phyloP scores from a whole-genome alignment of 805 yeast species.

The Pichia paraexigua region DNA sequence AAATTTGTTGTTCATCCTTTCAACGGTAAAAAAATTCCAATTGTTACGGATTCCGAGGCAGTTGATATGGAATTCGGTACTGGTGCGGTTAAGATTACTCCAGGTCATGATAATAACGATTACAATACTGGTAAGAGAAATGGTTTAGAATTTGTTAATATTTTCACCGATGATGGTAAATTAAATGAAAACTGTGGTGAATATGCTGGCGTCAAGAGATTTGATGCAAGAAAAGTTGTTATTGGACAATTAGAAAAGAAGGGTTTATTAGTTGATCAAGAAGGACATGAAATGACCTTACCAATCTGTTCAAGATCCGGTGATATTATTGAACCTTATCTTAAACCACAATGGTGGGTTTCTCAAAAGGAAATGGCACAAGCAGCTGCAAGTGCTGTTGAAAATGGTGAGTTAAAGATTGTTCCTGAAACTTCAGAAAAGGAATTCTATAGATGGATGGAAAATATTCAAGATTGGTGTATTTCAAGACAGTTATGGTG shows the following conservation, averaged over 20 bases:
- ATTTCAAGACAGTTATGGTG: slow-evolving; percentile 86
- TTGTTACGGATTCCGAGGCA: slow-evolving; percentile 82
- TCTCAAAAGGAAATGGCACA: slow-evolving; percentile 81
- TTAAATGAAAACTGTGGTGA: slow-evolving; percentile 91
- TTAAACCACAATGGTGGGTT: slow-evolving; percentile 99
- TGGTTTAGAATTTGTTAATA: slow-evolving; percentile 78
- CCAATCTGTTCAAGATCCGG: slow-evolving; percentile 96
- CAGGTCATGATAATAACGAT: slow-evolving; percentile 98
- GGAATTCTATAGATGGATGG: slow-evolving; percentile 94
- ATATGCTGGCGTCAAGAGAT: slow-evolving; percentile 86
- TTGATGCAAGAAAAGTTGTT: slow-evolving; percentile 83
- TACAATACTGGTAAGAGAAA: slow-evolving; percentile 94
- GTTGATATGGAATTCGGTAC: slow-evolving; percentile 99
- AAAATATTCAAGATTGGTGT: slow-evolving; percentile 98
- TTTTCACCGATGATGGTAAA: slow-evolving; percentile 85
- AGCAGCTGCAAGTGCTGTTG: slow-evolving; percentile 79
- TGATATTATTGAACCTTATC: slow-evolving; percentile 90
- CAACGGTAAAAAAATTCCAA: slow-evolving; percentile 76
- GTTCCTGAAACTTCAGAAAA: slow-evolving; percentile 85
- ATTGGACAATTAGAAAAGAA: slow-evolving; percentile 68
- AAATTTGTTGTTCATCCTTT: slow-evolving; percentile 88
- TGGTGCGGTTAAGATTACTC: slow-evolving; percentile 99
- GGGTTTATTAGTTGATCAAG: slow-evolving; percentile 74
- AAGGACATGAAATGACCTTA: slow-evolving; percentile 92
- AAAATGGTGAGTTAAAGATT: slow-evolving; percentile 70